Conservation (phyloP, 2,329 filamentous ascomycete genomes). For the Aspergillus novoparasiticus region DNA sequence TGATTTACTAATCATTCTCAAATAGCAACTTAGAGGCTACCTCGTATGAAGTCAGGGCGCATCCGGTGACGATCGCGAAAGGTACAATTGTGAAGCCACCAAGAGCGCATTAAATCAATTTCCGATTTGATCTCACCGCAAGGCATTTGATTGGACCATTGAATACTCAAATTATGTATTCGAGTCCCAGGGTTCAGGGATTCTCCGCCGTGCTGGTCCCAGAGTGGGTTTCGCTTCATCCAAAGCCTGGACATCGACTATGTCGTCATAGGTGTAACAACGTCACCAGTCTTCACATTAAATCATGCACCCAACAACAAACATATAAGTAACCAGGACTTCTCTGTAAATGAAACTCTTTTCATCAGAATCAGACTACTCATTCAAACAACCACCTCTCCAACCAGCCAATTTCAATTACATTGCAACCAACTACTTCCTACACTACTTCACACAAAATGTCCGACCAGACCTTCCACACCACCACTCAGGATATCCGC, state of each 20-base stretch:
- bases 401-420: not conserved
- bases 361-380: not conserved
- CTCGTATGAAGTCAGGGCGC: not conserved
- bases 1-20: not conserved
- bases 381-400: not conserved
- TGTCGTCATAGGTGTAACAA: conserved; percentile 5
- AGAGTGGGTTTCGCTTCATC: not conserved
- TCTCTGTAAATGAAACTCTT: not conserved
- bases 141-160: not conserved
- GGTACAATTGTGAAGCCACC: not conserved
- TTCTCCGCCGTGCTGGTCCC: not conserved
- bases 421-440: not conserved
- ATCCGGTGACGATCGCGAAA: not conserved
- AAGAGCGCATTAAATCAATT: not conserved
- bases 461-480: conserved; percentile 46
- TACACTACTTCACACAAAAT: conserved; percentile 8
- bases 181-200: not conserved
- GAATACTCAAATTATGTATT: not conserved
- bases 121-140: not conserved
- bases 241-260: not conserved
- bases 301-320: not conserved
- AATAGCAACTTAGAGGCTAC: too few species aligned
- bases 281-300: conserved; percentile 9
- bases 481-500: conserved; percentile 52
- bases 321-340: conserved; percentile 5